Base-by-base conservation (phyloP, 176 grass and related monocot genomes). In the Oryza longistaminata region DNA sequence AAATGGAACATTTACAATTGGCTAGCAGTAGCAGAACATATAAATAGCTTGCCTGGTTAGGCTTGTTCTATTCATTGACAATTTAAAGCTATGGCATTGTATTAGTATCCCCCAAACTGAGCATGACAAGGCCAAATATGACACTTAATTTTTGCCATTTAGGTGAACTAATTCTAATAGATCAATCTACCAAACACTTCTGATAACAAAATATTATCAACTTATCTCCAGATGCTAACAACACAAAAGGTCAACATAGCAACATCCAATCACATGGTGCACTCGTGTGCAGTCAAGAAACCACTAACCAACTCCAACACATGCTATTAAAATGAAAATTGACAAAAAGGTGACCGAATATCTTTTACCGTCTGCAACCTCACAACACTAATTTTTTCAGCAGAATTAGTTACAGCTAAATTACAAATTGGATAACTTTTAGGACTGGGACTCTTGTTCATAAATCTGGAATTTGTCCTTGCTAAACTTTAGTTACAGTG, bases 1-100 rank as follows among this genome's bases (percentile, higher is more conserved):
- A 87, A 87, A 82, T 82, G 72, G 82, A 84, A 13, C 71, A 65
- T 67, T 44, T 13, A 80, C 34, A 58, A 62, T 42, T 64, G 76
- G 65, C 70, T 71, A 64, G 11, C 21, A 69, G 14, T 71, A 64
- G 11, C 15, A 69, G 11, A 74, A 13, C 25, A 53, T 15, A 19
- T 68, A 39, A 29, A 68, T 44, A 58, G 8, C 16, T 67, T 45
- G 70, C 4, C 3, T 11, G 49, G 45, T 25, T 75, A 64, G 39
- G 35, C 16, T 7, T 39, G 39, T 52, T 31, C 3, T 49, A 75
- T 75, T 69, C 16, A 79, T 53, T 45, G 52, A 17, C 75, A 74
- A 34, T 82, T 74, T 33, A 29, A 64, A 71, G 55, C 29, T 66
- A 71, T n/a, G n/a, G 5, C n/a, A 72, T 25, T 43, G 16, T 39